Evolutionary conservation across 176 grass and related monocot genomes (phyloP), one percentile per base, ranked within the genome.

Genomic region (Stipa capillata): DNA sequence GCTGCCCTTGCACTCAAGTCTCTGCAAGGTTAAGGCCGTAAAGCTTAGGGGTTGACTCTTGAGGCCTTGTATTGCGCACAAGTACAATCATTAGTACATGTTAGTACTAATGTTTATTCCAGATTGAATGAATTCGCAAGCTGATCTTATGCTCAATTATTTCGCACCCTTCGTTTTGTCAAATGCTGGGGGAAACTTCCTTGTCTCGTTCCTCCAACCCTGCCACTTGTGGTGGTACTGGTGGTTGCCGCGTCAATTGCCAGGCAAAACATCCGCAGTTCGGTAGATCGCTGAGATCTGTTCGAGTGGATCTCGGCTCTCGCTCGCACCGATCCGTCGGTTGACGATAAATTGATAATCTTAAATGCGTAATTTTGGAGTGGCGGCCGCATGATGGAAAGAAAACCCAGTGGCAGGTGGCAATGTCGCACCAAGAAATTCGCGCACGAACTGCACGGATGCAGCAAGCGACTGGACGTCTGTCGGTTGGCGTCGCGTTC

Each of bases 331-430:
- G 49, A 51, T 57, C 72, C 36, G 55, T 72, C 52, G 52, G 40
- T 57, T 13, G 42, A 37, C 36, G 68, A 66, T 79, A n/a, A n/a
- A n/a, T n/a, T n/a, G n/a, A n/a, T n/a, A n/a, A n/a, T n/a, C n/a
- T n/a, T 79, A 20, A 73, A 74, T 31, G 59, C 41, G 68, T 64
- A n/a, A n/a, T n/a, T 85, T 45, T 53, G 29, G 36, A 80, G 70
- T 72, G 43, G 82, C 76, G 37, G 55, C 51, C 76, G 68, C 70
- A 76, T 35, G 82, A 84, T 81, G 70, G 76, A 39, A 72, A n/a
- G 52, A 69, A 23, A n/a, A n/a, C n/a, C 36, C 53, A 65, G 70
- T 70, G 76, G 82, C 53, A 53, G 87, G 85, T 47, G 87, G 82
- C 34, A 69, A 70, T 81, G 77, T 55, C 54, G 56, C 58, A 76